Evolutionary conservation across 2,329 filamentous ascomycete species (phyloP), one percentile per base, ranked within the genome.

Genomic region (Cytospora leucostoma): DNA sequence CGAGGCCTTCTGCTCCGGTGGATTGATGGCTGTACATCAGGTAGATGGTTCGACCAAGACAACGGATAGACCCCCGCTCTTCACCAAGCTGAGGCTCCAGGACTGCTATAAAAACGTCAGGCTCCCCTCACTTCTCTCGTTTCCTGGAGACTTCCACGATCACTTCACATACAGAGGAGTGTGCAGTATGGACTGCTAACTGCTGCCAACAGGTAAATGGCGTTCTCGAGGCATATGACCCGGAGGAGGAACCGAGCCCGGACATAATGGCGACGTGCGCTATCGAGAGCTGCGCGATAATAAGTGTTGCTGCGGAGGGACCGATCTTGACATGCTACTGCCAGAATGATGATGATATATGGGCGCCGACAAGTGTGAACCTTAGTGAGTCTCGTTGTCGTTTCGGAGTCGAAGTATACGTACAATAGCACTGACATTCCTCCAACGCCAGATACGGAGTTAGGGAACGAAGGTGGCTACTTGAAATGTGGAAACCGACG

Each of bases 71-170:
- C 19, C 56, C 19, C 40, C 44, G 7, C 33, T 47, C 4, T 65
- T 56, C 44, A 65, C 33, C 2, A 38, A 60, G 47, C 19, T 65
- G n/a, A 52, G 21, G 21, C 27, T 65, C 35, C 51, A 58, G 11
- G 11, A 54, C n/a, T 65, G 63, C 52, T 65, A 63, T 10, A 65
- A 65, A 56, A 63, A 60, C 21, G 60, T 65, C n/a, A 11, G 21
- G 51, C 15, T 11, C 51, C 15, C 51, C 32, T 33, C 6, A 11
- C 21, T 34, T 27, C n/a, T 12, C 33, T 13, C 11, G 2, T 15
- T 54, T 54, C 21, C 10, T 17, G 51, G 12, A 15, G 8, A 15
- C n/a, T 7, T 47, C 3, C 11, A 13, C 17, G n/a, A 33, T 12
- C 6, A 15, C 11, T 34, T 37, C 35, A 13, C 8, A 13, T 8